Evolutionary conservation across 495 filamentous ascomycete species (phyloP), one percentile per base, ranked within the genome.

Genomic region (Hypoxylon intermedium): DNA sequence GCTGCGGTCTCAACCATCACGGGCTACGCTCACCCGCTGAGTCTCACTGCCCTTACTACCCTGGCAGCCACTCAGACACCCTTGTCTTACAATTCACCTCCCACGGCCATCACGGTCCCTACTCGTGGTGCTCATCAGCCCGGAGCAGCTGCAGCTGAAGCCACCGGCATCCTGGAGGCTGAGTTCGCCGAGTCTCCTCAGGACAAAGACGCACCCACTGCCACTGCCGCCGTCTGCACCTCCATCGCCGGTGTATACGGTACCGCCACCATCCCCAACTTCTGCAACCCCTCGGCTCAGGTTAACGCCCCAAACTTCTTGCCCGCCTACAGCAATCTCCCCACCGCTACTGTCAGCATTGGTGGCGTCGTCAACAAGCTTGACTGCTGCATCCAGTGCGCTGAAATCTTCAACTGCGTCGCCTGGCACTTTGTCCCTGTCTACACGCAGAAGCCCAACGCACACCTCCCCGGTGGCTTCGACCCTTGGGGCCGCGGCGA

Each of bases 331-430:
- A 42, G 31, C 19, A 33, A 40, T 16, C 37, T 53, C 12, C 52
- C 67, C 12, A 58, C 60, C 1, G 68, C 68, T 1, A 58, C 63
- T 16, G 65, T 63, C 5, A 66, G 65, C 40, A 24, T 68, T 2
- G 44, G 54, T 36, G 66, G 41, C 47, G 68, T 71, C 7, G 40
- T 54, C 9, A 64, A 71, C 49, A 71, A 71, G 40, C 58, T 71
- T 9, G 63, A 64, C 51, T 71, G 68, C 53, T 71, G 68, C 52
- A 61, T 49, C n/a, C 58, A 63, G 44, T 71, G 68, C 48, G 68
- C 65, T 6, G 24, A 21, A 20, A 63, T 68, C 52, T 71, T 66
- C 53, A 71, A 71, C 52, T 71, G 68, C 45, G 52, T 66, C 33
- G 65, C 68, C 45, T 71, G 68, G 68, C 53, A 34, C 36, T 71